A percentile compares a stretch with the other conserved stretches of the same genome.
These are phyloP conservation scores for Monosporozyma servazzii DNA, from an alignment of 805 yeast species.

Conservation along the genomic window DNA sequence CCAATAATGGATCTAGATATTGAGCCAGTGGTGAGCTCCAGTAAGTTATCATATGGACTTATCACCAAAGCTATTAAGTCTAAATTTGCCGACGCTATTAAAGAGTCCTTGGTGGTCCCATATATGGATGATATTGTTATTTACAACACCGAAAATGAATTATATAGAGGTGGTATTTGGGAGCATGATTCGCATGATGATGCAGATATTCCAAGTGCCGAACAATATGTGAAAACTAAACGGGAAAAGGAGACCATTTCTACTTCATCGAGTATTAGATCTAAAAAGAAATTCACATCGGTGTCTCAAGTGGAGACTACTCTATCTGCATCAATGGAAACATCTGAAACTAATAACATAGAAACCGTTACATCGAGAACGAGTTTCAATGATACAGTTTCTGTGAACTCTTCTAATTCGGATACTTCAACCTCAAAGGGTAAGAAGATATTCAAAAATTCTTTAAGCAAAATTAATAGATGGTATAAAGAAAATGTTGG, in stretches of 20 bases:
- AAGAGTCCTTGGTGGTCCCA: slow-evolving; percentile 75
- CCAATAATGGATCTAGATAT: slow-evolving; percentile 68
- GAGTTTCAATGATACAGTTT: not conserved
- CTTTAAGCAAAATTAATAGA: slow-evolving; percentile 53
- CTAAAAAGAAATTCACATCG: not conserved
- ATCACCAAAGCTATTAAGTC: slow-evolving; percentile 74
- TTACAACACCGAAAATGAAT: slow-evolving; percentile 52
- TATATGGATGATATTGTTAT: slow-evolving; percentile 81
- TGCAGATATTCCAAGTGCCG: not conserved
- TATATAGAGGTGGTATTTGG: slow-evolving; percentile 94
- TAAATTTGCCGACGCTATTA: slow-evolving; percentile 68
- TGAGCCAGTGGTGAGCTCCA: slow-evolving; percentile 85
- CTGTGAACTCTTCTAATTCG: not conserved
- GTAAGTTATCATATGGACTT: slow-evolving; percentile 68
- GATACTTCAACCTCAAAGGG: slow-evolving; percentile 20
- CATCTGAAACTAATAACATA: not conserved
- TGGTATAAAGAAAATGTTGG: slow-evolving; percentile 44
- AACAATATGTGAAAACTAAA: not conserved
- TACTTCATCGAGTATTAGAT: not conserved
- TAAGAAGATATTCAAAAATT: slow-evolving; percentile 34
- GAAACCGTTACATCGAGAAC: not conserved
- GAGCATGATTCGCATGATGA: slow-evolving; percentile 22
- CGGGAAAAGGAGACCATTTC: not conserved
- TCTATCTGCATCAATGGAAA: not conserved
- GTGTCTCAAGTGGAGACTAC: not conserved